Percentiles rank a stretch among this genome's conserved stretches.
phyloP scores from a whole-genome alignment of 768 basidiomycete genomes.

The Rhizopogon vinicolor region DNA sequence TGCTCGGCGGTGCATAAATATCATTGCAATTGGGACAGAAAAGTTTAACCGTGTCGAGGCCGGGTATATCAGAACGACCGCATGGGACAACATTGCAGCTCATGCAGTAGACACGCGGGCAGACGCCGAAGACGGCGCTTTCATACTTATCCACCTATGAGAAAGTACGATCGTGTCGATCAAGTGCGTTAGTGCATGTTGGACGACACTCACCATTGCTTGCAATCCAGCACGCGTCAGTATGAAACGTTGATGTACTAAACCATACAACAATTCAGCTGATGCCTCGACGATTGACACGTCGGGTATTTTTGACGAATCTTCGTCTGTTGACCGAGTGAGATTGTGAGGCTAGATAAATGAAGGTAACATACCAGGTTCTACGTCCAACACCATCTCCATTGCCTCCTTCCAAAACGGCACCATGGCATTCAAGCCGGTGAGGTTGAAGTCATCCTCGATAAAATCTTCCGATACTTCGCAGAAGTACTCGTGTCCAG shows the following conservation, averaged over 20 bases:
- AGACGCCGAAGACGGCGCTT: constrained; percentile 82
- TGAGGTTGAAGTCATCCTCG: constrained; percentile 98
- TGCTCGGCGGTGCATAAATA: constrained; percentile 92
- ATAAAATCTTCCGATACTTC: constrained; percentile 99
- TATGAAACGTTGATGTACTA: constrained; percentile 97
- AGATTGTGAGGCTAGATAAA: constrained; percentile 10
- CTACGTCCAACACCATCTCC: constrained; percentile 99
- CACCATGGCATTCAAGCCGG: constrained; percentile 91
- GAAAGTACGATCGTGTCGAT: constrained; percentile 10
- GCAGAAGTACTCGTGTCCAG: constrained; percentile 97
- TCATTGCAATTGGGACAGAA: constrained; percentile 99
- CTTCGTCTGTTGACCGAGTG: constrained; percentile 59
- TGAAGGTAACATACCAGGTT: constrained; percentile 70
- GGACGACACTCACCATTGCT: constrained; percentile 68
- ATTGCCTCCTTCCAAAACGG: constrained; percentile 99
- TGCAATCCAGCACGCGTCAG: constrained; percentile 91
- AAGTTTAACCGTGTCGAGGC: constrained; percentile 95
- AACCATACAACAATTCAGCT: constrained; percentile 94
- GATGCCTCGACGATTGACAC: constrained; percentile 98
- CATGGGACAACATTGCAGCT: constrained; percentile 89
- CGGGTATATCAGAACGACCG: constrained; percentile 93
- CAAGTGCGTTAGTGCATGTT: constrained; percentile 5
- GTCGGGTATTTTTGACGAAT: constrained; percentile 93
- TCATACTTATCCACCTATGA: constrained; percentile 94
- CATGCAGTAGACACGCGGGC: constrained; percentile 93